These are phyloP conservation scores for Xylaria hypoxylon DNA, from an alignment of 2,329 filamentous ascomycete species.

Conservation along the genomic window DNA sequence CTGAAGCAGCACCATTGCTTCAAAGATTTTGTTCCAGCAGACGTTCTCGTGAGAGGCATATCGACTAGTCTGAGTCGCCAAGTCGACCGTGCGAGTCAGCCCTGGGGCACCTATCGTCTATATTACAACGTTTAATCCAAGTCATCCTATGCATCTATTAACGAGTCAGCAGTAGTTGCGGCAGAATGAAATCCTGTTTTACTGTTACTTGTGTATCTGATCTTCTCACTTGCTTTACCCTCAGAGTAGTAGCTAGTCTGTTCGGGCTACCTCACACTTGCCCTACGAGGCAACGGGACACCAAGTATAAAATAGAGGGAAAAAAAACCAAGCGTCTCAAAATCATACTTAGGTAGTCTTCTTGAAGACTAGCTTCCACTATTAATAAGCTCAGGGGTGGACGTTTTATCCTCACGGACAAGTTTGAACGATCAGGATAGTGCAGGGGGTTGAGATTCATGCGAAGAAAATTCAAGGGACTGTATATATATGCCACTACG, in stretches of 20 bases:
- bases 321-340: conserved; percentile 8
- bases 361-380: conserved; percentile 16
- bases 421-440: conserved; percentile 24
- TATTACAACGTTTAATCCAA: conserved; percentile 6
- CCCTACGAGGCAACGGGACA: conserved; percentile 10
- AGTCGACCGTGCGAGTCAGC: conserved; percentile 20
- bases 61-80: conserved; percentile 2
- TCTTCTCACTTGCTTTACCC: conserved; percentile 3
- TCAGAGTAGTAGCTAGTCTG: background rate
- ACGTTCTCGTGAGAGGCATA: background rate
- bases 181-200: background rate
- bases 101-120: background rate
- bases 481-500: conserved; percentile 2
- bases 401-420: conserved; percentile 8
- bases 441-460: conserved; percentile 26
- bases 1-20: background rate
- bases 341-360: conserved; percentile 15
- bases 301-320: conserved; percentile 5
- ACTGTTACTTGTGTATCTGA: conserved; percentile 3
- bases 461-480: conserved; percentile 15
- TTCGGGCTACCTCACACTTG: conserved; percentile 13
- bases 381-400: conserved; percentile 1
- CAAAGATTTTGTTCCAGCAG: background rate
- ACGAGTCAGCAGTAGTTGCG: conserved; percentile 21
- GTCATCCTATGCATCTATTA: conserved; percentile 2